Conservation (phyloP, 2,329 filamentous ascomycete species). For the Hypoxylon sp. region DNA sequence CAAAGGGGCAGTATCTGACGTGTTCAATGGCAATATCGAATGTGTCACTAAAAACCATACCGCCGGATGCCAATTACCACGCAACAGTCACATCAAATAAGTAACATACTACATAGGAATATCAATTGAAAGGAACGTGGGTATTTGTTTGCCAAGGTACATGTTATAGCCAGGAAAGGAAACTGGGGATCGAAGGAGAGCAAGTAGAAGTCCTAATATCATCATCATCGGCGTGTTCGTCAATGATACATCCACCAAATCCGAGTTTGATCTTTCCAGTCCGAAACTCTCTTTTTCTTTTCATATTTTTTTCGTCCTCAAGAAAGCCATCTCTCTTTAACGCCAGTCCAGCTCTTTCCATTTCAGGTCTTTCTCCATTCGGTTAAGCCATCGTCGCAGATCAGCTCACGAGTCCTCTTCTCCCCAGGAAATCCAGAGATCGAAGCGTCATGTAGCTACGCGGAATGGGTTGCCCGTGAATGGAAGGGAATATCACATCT, state of each 20-base stretch:
- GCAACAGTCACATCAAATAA: not conserved
- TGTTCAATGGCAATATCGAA: not conserved
- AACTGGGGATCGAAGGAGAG: conserved; percentile 30
- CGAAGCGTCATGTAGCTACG: not conserved
- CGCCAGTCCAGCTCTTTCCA: conserved; percentile 28
- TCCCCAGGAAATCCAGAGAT: conserved; percentile 9
- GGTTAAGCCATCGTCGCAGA: conserved; percentile 11
- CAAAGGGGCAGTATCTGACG: not conserved
- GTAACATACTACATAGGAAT: conserved; percentile 8
- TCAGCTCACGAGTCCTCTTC: conserved; percentile 14
- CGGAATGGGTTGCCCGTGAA: conserved; percentile 2
- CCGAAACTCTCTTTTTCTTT: conserved; percentile 10
- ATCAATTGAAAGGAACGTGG: conserved; percentile 39
- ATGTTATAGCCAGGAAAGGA: conserved; percentile 35
- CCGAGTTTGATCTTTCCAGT: conserved; percentile 22
- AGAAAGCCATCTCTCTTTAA: conserved; percentile 27
- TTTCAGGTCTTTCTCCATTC: conserved; percentile 14
- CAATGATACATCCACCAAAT: conserved; percentile 15
- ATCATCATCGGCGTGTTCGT: conserved; percentile 7
- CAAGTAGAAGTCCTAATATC: conserved; percentile 18
- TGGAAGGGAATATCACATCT: conserved; percentile 37
- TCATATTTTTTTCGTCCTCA: conserved; percentile 10
- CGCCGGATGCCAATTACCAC: not conserved
- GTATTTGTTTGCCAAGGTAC: conserved; percentile 30
- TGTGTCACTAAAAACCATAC: too few relatives aligned